A percentile compares a stretch with the other conserved stretches of the same genome.
Conservation (phyloP, 225 moss, liverwort and hornwort species). For the Bryoerythrophyllum caledonicum region DNA sequence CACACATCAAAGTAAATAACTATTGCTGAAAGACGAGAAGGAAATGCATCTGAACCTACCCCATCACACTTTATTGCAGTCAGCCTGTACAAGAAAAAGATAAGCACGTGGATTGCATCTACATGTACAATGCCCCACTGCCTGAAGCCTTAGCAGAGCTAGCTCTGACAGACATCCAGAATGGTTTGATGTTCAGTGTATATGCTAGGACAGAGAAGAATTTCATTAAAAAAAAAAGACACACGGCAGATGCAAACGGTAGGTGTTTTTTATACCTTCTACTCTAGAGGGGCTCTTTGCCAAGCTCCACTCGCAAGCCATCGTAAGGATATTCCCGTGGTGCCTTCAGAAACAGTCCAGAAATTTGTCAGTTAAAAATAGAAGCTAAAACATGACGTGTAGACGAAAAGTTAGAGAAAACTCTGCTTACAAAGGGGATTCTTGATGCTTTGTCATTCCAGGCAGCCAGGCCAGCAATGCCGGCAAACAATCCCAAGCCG, state of each 20-base stretch:
- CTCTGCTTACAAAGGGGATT: constrained; percentile 76
- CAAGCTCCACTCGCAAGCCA: constrained; percentile 84
- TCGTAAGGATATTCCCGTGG: constrained; percentile 90
- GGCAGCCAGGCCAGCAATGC: constrained; percentile 70
- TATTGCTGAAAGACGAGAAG: not conserved
- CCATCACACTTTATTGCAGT: constrained; percentile 31
- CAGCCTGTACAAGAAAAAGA: constrained; percentile 39
- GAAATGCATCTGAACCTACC: constrained; percentile 3
- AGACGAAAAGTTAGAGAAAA: not conserved
- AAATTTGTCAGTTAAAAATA: not conserved
- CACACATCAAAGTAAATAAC: not conserved
- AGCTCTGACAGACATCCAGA: constrained; percentile 25
- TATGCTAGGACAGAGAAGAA: constrained; percentile 14
- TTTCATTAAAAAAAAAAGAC: constrained; percentile 5
- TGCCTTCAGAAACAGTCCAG: constrained; percentile 49
- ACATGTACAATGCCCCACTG: constrained; percentile 27
- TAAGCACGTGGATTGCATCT: constrained; percentile 28
- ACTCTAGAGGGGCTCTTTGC: constrained; percentile 52
- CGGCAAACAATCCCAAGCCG: constrained; percentile 78
- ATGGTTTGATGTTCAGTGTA: constrained; percentile 18
- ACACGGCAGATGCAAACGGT: constrained; percentile 19
- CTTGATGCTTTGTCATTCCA: constrained; percentile 93
- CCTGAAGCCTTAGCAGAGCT: constrained; percentile 26
- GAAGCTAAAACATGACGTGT: not conserved
- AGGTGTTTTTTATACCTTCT: constrained; percentile 11